Conservation (phyloP, 78 protist genomes). For the Polysphondylium violaceum region DNA sequence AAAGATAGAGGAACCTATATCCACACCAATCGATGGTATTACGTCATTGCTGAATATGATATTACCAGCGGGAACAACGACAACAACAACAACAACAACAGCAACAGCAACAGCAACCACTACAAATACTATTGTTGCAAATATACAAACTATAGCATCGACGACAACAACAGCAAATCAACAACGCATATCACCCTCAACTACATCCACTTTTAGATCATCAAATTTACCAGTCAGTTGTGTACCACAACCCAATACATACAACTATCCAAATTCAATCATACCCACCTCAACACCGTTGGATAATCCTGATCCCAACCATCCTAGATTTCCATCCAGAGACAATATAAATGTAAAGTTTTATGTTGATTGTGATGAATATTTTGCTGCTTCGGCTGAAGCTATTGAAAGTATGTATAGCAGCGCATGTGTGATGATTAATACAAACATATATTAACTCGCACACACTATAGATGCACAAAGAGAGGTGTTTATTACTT, state of each 20-base stretch:
- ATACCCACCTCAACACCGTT: constrained; percentile 59
- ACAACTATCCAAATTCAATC: constrained; percentile 26
- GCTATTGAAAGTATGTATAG: constrained; percentile 59
- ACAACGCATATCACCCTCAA: too few species aligned
- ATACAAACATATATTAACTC: not conserved
- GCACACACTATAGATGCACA: constrained; percentile 22
- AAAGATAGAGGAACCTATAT: constrained; percentile 13
- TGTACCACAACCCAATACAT: constrained; percentile 1
- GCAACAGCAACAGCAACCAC: not conserved
- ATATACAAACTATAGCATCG: not conserved
- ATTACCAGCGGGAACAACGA: constrained; percentile 1
- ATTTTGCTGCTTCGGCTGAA: constrained; percentile 74
- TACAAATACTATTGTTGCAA: not conserved
- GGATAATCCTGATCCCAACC: constrained; percentile 59
- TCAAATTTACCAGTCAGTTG: constrained; percentile 18
- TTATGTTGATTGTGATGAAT: constrained; percentile 79
- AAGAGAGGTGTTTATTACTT: constrained; percentile 59
- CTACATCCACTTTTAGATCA: not conserved
- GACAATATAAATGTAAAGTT: constrained; percentile 59
- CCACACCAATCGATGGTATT: constrained; percentile 57
- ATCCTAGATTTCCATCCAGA: constrained; percentile 67
- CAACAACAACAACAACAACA: constrained; percentile 8
- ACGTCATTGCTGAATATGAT: constrained; percentile 9
- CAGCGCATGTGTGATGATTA: not conserved
- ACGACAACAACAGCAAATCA: not conserved